Evolutionary conservation across 2,329 filamentous ascomycete species (phyloP), one percentile per base, ranked within the genome.

Genomic region (Fusarium haematococcum): DNA sequence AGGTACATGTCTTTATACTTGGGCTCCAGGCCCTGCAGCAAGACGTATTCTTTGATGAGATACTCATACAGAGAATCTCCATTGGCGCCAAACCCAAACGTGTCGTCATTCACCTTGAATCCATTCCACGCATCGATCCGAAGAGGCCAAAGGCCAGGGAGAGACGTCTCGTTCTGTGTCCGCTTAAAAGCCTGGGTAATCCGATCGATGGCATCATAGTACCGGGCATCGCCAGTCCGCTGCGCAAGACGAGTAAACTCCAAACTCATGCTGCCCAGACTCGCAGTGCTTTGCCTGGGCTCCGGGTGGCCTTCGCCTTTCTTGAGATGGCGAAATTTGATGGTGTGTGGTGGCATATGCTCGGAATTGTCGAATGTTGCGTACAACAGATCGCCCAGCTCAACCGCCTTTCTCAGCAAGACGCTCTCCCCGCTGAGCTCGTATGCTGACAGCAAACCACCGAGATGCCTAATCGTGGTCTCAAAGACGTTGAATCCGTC

Each of bases 391-490:
- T 91, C 88, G 18, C 87, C 91, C 20, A 93, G 84, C 81, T 92
- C 90, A 5, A 84, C 82, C 1, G 91, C 90, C 80, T 93, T 92
- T 57, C 83, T 82, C 59, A 93, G 83, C 56, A 93, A 81, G 18
- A 83, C 82, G 70, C 85, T 83, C 72, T 86, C 86, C 41, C 84
- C 85, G 75, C 89, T 92, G n/a, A 93, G 80, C 77, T 93, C 91
- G 76, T 93, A 92, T 0, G 91, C 91, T 11, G 89, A 89, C 57
- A 93, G 78, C 60, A 93, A 85, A 4, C 91, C 91, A 18, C 91
- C 91, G 0, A 93, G 85, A 77, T 93, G 92, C 37, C 91, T 86
- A 68, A 93, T 92, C 2, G 88, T 92, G 0, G 91, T 92, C 81
- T 93, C 91, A 66, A 93, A 93, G 1, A 93, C 81, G 60, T 91